Base-by-base conservation (phyloP, 1,139 yeast genomes). In the Zygosaccharomyces sapae region DNA sequence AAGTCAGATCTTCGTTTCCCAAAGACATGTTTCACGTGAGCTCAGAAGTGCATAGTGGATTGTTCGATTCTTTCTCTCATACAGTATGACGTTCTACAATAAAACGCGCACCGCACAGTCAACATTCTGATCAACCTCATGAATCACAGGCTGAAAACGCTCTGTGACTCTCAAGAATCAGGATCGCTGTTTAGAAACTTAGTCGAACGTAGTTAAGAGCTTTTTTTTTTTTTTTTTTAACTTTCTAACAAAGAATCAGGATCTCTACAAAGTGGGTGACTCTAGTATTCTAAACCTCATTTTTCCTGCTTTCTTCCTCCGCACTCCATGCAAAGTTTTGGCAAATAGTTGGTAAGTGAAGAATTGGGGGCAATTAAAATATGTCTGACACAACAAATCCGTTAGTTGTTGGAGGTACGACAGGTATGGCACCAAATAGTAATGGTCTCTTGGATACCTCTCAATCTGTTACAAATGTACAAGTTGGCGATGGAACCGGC, bases 311-410 rank as follows among this genome's bases (percentile, higher is more conserved):
- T 8, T 31, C 18, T 5, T 18, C 7, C 5, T 22, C 7, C 13
- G 33, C 22, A 22, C 33, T 29, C 34, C 34, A 38, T 38, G 41
- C 34, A 25, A 38, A 38, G 33, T 24, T 27, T 19, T 18, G 16
- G 24, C 5, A 38, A 29, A 38, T 13, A 31, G 25, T 22, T 12
- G 18, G 30, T 12, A 38, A 24, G 16, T 7, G 34, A 13, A 38
- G 22, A 7, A 38, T 38, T 38, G 34, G 25, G 20, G 35, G 16
- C 13, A 29, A 16, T 38, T 9, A 30, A n/a, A 43, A 27, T 24
- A 46, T 46, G 47, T 46, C 49, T 19, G 49, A 40, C 24, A 16
- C 37, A 13, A 43, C 41, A 22, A 46, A 46, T 40, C 42, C 49
- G 40, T 33, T 46, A 9, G 35, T 40, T 13, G 39, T 45, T 31